These are phyloP conservation scores for Bruguiera gymnorhiza DNA, from an alignment of 345 rosid genomes.

Conservation along the genomic window DNA sequence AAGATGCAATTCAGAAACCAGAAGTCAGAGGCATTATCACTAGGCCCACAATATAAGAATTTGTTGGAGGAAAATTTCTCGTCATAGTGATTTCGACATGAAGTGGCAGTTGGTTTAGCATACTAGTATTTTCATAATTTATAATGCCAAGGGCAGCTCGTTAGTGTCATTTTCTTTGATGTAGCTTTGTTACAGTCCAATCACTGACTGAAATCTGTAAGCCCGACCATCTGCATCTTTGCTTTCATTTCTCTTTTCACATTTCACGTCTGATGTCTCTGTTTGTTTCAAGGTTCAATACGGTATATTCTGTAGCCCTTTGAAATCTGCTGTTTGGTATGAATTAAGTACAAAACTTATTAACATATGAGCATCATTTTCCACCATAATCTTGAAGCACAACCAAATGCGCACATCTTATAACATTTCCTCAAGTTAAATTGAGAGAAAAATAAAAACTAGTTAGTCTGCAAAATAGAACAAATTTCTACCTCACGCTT, in stretches of 20 bases:
- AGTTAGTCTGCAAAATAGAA: not conserved
- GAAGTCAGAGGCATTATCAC: not conserved
- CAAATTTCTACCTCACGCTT: not conserved
- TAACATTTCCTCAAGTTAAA: not conserved
- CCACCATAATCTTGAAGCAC: not conserved
- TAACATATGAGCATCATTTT: not conserved
- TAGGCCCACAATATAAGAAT: no score
- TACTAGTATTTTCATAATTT: no score
- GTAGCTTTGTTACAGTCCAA: not conserved
- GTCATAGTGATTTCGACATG: not conserved
- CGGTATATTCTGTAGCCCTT: not conserved
- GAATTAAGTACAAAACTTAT: not conserved
- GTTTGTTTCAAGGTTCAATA: not conserved
- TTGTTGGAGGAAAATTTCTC: not conserved
- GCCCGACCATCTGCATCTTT: not conserved
- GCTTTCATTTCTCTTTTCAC: not conserved
- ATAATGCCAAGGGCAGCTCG: no score
- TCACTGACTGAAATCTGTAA: no score
- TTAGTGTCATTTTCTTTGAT: not conserved
- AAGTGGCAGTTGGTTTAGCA: no score
- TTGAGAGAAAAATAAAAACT: not conserved
- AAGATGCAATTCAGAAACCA: not conserved
- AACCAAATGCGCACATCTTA: no score
- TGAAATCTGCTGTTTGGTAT: not conserved
- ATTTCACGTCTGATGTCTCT: not conserved